A percentile compares a stretch with the other conserved stretches of the same genome.
These are phyloP conservation scores for Saccharomycopsis synnaedendra DNA, from an alignment of 805 yeast genomes.

Conservation along the genomic window DNA sequence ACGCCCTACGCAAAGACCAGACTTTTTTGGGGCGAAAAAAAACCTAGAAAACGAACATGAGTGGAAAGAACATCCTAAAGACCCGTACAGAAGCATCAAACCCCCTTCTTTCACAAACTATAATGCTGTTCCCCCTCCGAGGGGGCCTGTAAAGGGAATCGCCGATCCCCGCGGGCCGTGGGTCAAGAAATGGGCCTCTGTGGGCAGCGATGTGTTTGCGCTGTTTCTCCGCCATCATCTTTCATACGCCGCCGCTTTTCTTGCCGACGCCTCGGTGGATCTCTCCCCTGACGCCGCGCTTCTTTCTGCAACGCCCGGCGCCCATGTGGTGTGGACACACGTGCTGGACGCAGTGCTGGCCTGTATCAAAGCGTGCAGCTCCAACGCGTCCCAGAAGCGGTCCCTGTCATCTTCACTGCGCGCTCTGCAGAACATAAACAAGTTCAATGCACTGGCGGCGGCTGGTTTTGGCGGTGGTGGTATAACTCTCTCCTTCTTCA, in stretches of 20 bases:
- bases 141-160: conserved; percentile 30
- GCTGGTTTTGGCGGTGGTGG: not conserved
- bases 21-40: too few species aligned
- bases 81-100: not conserved
- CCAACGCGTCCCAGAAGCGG: not conserved
- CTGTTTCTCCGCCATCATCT: conserved; percentile 53
- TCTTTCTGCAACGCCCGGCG: conserved; percentile 32
- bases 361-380: conserved; percentile 11
- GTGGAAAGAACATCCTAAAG: too few species aligned
- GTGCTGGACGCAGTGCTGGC: conserved; percentile 28
- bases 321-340: conserved; percentile 33
- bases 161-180: conserved; percentile 49
- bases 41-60: too few species aligned
- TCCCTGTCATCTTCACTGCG: not conserved
- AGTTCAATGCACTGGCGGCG: not conserved
- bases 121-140: conserved; percentile 30
- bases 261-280: not conserved
- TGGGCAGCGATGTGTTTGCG: conserved; percentile 46
- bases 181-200: conserved; percentile 50
- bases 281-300: not conserved
- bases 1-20: not conserved
- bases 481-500: conserved; percentile 14
- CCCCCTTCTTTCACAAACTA: conserved; percentile 10
- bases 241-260: not conserved
- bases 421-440: not conserved